Base-by-base conservation (phyloP, 2,329 filamentous ascomycete genomes). In the Colletotrichum plurivorum region DNA sequence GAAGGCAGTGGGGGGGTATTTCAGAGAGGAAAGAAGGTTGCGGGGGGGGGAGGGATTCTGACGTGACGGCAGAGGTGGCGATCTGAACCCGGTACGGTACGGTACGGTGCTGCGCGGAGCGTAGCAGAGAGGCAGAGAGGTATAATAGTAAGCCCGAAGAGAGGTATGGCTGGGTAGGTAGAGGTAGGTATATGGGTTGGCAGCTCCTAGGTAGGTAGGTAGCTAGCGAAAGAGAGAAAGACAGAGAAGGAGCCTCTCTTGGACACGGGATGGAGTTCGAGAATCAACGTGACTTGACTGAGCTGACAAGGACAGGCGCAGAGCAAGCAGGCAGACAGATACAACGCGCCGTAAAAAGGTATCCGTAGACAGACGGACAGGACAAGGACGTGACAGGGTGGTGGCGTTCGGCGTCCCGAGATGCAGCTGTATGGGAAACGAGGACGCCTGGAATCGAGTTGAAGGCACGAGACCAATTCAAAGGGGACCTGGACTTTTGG, bases 11-110 rank as follows among this genome's bases (percentile, higher is more conserved):
- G 67, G 66, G 31, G 59, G 62, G 66, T 56, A 62, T 66, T 66
- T 69, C 60, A 66, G 62, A 46, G 66, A 60, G 66, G 45, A 69
- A 69, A 69, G 66, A 69, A 69, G 66, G 66, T 66, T 69, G 66
- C 62, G 66, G 62, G 52, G 59, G 61, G 46, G 61, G 54, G 41
- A 48, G 63, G 57, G 66, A 54, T 64, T 69, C 66, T 69, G 66
- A 69, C 62, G 66, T 66, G 66, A 69, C 66, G 55, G 66, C 54
- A 69, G 54, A 59, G 59, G 66, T 69, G 66, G 66, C 66, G 66
- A 69, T 69, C 66, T 66, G 55, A 69, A 66, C 65, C 65, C 25
- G 65, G 65, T 64, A 41, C 31, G 7, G 27, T 31, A 31, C 27
- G 27, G 27, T 31, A 31, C 27, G 31, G 31, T 36, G 10, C 31